Evolutionary conservation across 1,284 basidiomycete genomes (phyloP).

Genomic region (Xerocomus amazonicus): DNA sequence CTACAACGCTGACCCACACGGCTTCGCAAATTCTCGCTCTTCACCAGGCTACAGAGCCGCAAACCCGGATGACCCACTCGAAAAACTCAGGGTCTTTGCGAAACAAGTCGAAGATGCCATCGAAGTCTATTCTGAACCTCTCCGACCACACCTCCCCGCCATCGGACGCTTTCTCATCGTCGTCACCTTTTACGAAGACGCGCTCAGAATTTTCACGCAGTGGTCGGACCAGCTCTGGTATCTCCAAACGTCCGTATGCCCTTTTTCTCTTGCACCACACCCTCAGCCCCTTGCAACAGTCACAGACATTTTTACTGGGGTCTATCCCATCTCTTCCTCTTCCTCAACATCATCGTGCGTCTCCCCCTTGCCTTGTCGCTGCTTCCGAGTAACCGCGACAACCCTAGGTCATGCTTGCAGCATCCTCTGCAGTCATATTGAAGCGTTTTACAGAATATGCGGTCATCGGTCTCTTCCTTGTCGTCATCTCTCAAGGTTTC

Average conservation of each 20-base stretch:
- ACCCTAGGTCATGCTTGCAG: conserved; percentile 81
- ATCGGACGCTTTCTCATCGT: conserved; percentile 97
- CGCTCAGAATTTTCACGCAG: conserved; percentile 89
- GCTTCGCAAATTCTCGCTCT: conserved; percentile 62
- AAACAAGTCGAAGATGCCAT: conserved; percentile 88
- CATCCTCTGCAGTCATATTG: conserved; percentile 84
- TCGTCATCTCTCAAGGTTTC: conserved; percentile 93
- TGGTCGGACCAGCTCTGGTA: conserved; percentile 98
- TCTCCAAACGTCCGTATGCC: conserved; percentile 65
- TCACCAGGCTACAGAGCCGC: conserved; percentile 71
- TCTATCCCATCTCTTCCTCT: conserved; percentile 87
- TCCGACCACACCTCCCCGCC: conserved; percentile 92
- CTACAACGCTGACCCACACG: conserved; percentile 66
- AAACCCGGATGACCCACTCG: conserved; percentile 78
- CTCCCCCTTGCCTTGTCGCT: neutral
- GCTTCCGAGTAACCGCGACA: neutral
- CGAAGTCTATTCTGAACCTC: conserved; percentile 90
- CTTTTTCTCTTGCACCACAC: neutral
- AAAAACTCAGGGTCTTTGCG: conserved; percentile 77
- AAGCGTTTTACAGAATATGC: conserved; percentile 89
- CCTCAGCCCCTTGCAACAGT: conserved; percentile 39
- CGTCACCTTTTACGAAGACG: conserved; percentile 97
- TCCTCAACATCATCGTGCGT: conserved; percentile 90
- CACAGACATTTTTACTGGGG: conserved; percentile 96
- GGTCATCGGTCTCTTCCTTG: conserved; percentile 83